Percentiles rank a stretch among this genome's conserved stretches.
These are phyloP conservation scores for Fusarium sublunatum DNA, from an alignment of 2,329 filamentous ascomycete genomes.

Conservation along the genomic window DNA sequence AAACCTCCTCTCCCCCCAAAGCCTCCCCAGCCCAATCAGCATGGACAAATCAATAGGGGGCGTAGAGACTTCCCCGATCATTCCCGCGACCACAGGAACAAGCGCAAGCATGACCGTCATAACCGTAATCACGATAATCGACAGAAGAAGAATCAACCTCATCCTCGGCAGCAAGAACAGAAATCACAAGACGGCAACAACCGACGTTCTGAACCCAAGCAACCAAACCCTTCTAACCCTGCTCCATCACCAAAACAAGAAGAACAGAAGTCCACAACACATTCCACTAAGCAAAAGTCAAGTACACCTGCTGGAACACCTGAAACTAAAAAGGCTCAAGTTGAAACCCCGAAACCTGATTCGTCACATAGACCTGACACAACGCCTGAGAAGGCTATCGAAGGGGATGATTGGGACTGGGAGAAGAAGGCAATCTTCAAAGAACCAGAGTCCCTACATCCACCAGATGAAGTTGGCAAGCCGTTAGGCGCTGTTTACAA, in stretches of 20 bases:
- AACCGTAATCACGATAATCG: slow-evolving; percentile 47
- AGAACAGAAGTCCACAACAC: slow-evolving; percentile 42
- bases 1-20: slow-evolving; percentile 51
- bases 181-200: slow-evolving; percentile 40
- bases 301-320: slow-evolving; percentile 12
- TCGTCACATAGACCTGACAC: slow-evolving; percentile 18
- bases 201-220: slow-evolving; percentile 18
- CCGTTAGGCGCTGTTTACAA: slow-evolving; percentile 57
- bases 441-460: slow-evolving; percentile 49
- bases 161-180: slow-evolving; percentile 42
- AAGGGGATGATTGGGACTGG: slow-evolving; percentile 54
- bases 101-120: slow-evolving; percentile 50
- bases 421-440: slow-evolving; percentile 55
- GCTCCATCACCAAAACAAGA: slow-evolving; percentile 37
- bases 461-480: slow-evolving; percentile 60
- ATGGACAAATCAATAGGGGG: slow-evolving; percentile 33
- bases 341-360: slow-evolving; percentile 14
- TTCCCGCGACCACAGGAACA: slow-evolving; percentile 47
- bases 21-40: slow-evolving; percentile 41
- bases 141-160: slow-evolving; percentile 42
- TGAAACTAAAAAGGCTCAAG: slow-evolving; percentile 21
- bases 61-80: slow-evolving; percentile 45
- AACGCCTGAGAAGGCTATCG: slow-evolving; percentile 14
- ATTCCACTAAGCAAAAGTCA: slow-evolving; percentile 13
- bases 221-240: slow-evolving; percentile 34